These are phyloP conservation scores for Didymella pomorum DNA, from an alignment of 2,329 filamentous ascomycete genomes.

Conservation along the genomic window DNA sequence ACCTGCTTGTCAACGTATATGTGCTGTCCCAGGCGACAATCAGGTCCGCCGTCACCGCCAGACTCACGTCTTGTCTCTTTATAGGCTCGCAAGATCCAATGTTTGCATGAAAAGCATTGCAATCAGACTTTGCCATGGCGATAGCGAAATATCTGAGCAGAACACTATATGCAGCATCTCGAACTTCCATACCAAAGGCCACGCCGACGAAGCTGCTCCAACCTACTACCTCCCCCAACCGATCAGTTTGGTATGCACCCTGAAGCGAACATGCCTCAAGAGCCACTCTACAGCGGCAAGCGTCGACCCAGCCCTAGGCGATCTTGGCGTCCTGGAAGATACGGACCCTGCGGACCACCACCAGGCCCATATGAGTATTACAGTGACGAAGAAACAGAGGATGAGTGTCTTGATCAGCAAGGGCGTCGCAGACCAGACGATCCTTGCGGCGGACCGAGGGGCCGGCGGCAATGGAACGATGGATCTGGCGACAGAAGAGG, in stretches of 20 bases:
- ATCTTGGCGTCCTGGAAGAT: not conserved
- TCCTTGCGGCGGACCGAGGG: too few relatives aligned
- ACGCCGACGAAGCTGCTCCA: not conserved
- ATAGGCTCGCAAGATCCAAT: not conserved
- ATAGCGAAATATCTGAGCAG: not conserved
- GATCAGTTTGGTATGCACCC: conserved; percentile 1
- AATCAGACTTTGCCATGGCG: not conserved
- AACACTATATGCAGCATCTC: not conserved
- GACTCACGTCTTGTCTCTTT: not conserved
- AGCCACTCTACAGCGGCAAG: not conserved
- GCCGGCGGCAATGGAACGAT: not conserved
- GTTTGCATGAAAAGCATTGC: too few relatives aligned
- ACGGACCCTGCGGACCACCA: not conserved
- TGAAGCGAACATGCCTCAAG: not conserved
- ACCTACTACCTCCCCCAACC: not conserved
- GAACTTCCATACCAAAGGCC: not conserved
- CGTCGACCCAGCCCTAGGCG: not conserved
- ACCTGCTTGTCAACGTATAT: too few relatives aligned
- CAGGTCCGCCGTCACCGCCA: too few relatives aligned
- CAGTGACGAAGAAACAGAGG: too few relatives aligned
- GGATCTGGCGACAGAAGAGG: not conserved
- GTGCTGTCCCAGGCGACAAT: too few relatives aligned
- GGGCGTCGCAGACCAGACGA: too few relatives aligned
- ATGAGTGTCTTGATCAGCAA: not conserved
- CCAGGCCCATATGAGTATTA: not conserved